Conservation (phyloP, 2,329 filamentous ascomycete species). For the Zymoseptoria brevis region DNA sequence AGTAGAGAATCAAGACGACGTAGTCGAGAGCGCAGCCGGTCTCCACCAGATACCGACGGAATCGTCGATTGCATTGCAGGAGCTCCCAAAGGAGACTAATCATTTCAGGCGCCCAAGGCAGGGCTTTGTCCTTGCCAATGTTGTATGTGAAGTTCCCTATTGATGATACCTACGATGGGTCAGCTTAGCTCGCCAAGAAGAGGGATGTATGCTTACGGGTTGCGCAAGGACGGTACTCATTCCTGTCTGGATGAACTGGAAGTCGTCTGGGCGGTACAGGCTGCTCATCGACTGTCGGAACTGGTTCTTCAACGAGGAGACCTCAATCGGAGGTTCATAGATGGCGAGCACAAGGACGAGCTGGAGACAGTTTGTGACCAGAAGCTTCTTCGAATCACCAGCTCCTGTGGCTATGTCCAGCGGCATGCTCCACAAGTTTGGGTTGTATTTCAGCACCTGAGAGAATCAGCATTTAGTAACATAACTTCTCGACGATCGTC, state of each 20-base stretch:
- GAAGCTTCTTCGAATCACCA: slow-evolving; percentile 61
- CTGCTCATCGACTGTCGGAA: slow-evolving; percentile 89
- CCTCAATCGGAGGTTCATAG: slow-evolving; percentile 21
- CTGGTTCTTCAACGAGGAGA: slow-evolving; percentile 59
- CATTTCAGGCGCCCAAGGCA: slow-evolving; percentile 88
- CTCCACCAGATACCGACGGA: slow-evolving; percentile 93
- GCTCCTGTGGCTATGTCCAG: slow-evolving; percentile 89
- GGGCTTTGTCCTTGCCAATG: slow-evolving; percentile 68
- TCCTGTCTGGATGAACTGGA: slow-evolving; percentile 67
- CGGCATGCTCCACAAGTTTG: slow-evolving; percentile 66
- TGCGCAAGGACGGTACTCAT: slow-evolving; percentile 62
- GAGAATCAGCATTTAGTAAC: slow-evolving; percentile 2
- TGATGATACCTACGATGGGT: slow-evolving; percentile 51
- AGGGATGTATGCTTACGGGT: slow-evolving; percentile 43
- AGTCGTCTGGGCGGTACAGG: slow-evolving; percentile 87
- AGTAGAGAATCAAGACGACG: slow-evolving; percentile 81
- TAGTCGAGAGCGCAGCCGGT: slow-evolving; percentile 92
- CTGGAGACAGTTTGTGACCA: slow-evolving; percentile 88
- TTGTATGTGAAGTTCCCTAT: slow-evolving; percentile 70
- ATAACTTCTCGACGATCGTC: neutral
- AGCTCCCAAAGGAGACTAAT: slow-evolving; percentile 97
- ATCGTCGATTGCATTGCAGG: slow-evolving; percentile 94
- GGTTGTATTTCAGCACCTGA: slow-evolving; percentile 90
- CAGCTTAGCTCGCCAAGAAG: slow-evolving; percentile 11
- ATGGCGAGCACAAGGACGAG: slow-evolving; percentile 60